Evolutionary conservation across 331 rosid species (phyloP).

Genomic region (Quercus tomentella): DNA sequence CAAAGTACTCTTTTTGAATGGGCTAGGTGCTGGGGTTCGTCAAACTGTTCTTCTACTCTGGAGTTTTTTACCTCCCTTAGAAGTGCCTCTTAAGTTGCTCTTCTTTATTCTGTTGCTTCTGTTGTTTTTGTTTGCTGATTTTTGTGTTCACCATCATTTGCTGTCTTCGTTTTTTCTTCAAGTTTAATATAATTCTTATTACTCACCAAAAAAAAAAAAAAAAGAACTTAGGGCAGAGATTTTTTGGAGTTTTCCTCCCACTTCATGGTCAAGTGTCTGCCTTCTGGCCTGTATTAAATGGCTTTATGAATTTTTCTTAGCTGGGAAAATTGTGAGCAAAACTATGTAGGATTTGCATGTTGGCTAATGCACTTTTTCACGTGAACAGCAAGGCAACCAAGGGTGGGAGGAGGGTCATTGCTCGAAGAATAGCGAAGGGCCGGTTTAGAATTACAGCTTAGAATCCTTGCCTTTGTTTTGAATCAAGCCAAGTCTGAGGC

Average conservation of each 20-base stretch:
- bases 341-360: background rate
- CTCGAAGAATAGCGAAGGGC: conserved; percentile 88
- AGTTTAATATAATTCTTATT: too few relatives aligned
- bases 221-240: background rate
- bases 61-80: too few relatives aligned
- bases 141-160: too few relatives aligned
- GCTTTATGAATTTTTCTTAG: background rate
- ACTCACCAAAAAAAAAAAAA: too few relatives aligned
- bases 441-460: conserved; percentile 86
- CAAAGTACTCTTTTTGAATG: too few relatives aligned
- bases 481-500: conserved; percentile 21
- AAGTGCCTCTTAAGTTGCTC: too few relatives aligned
- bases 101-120: too few relatives aligned
- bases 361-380: conserved; percentile 8
- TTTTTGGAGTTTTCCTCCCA: background rate
- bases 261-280: background rate
- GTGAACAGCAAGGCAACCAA: conserved; percentile 88
- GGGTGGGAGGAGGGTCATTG: conserved; percentile 92
- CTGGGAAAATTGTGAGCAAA: background rate
- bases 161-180: too few relatives aligned
- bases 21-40: too few relatives aligned
- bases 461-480: conserved; percentile 17
- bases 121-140: too few relatives aligned
- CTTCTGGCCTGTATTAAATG: background rate
- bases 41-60: too few relatives aligned